Conservation (phyloP, 345 rosid genomes). For the Heritiera fomes region DNA sequence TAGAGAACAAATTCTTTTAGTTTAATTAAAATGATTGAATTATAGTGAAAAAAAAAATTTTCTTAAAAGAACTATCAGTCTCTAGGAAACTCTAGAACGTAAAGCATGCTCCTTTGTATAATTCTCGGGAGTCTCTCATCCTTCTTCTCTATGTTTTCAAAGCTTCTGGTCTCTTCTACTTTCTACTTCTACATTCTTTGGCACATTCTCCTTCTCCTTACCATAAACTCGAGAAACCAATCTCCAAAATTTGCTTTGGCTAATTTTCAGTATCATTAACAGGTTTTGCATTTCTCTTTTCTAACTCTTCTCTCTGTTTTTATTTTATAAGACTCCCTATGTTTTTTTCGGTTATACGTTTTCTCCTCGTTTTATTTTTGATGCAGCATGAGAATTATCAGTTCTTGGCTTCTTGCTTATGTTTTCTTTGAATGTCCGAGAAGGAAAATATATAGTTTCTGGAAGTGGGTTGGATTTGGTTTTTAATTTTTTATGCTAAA, state of each 20-base stretch:
- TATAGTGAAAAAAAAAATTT: no score
- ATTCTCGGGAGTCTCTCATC: not conserved
- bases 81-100: constrained; percentile 59
- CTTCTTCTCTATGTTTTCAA: not conserved
- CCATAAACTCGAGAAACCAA: not conserved
- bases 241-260: not conserved
- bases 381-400: not conserved
- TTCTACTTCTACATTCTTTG: not conserved
- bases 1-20: no score
- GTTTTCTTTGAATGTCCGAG: not conserved
- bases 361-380: not conserved
- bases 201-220: not conserved
- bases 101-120: not conserved
- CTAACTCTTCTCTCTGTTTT: not conserved
- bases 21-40: no score
- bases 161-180: not conserved
- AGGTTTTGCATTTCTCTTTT: constrained; percentile 17
- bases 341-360: not conserved
- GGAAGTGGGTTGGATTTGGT: not conserved
- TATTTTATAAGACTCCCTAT: not conserved
- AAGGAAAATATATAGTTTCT: constrained; percentile 1
- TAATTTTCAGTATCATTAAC: not conserved
- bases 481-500: not conserved
- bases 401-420: not conserved
- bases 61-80: no score